phyloP scores from a whole-genome alignment of 371 early-diverging fungal genomes.

The Amoeboaphelidium protococcarum region DNA sequence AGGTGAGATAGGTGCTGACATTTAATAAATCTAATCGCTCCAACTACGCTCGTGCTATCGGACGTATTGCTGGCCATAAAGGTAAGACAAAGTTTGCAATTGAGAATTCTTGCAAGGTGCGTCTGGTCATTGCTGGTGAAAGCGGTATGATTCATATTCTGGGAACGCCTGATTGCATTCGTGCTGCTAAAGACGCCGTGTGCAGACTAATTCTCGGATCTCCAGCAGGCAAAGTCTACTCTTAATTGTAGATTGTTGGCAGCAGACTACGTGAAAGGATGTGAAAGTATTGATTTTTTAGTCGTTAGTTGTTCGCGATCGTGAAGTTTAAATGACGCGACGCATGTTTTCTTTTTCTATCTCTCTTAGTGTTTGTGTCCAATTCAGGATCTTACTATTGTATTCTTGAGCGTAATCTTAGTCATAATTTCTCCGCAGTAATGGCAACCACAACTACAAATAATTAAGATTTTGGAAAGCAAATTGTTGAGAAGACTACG shows the following conservation, averaged over 20 bases:
- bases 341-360: too few relatives aligned
- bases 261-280: conserved; percentile 83
- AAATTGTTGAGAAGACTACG: too few relatives aligned
- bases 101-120: conserved; percentile 84
- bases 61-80: conserved; percentile 95
- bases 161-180: conserved; percentile 88
- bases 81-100: conserved; percentile 95
- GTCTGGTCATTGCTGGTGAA: conserved; percentile 91
- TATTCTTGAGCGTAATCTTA: too few relatives aligned
- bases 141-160: conserved; percentile 93
- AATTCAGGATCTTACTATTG: too few relatives aligned
- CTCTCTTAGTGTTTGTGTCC: too few relatives aligned
- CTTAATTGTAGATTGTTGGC: conserved; percentile 56
- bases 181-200: conserved; percentile 87
- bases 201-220: conserved; percentile 85
- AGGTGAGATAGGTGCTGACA: conserved; percentile 18
- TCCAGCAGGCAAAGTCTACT: conserved; percentile 93
- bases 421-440: too few relatives aligned
- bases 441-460: too few relatives aligned
- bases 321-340: too few relatives aligned
- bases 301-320: too few relatives aligned
- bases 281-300: conserved; percentile 15
- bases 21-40: conserved; percentile 87
- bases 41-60: conserved; percentile 92
- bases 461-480: too few relatives aligned